Conservation (phyloP, 1,139 yeast genomes). For the Pichia kudriavzevii region DNA sequence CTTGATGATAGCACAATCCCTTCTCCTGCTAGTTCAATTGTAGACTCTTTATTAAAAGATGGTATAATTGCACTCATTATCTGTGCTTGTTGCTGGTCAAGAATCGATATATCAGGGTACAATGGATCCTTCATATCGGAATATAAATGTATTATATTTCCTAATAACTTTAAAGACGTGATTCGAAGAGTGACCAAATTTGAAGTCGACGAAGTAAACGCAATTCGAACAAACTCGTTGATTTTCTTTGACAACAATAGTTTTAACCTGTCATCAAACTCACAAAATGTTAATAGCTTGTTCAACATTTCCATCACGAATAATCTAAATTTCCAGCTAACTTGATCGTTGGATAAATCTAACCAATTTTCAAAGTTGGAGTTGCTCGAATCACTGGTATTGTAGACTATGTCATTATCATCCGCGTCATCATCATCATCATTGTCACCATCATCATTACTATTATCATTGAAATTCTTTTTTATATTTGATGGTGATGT, state of each 20-base stretch:
- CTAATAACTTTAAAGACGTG: constrained; percentile 61
- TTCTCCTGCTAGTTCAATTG: constrained; percentile 64
- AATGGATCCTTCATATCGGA: constrained; percentile 60
- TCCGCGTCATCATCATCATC: constrained; percentile 1
- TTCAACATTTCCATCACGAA: constrained; percentile 55
- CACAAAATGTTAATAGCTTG: constrained; percentile 40
- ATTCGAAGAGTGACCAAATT: constrained; percentile 54
- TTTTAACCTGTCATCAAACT: constrained; percentile 34
- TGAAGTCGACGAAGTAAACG: constrained; percentile 79
- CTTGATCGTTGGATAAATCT: constrained; percentile 46
- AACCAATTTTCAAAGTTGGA: constrained; percentile 21
- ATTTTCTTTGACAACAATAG: constrained; percentile 43
- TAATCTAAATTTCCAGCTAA: constrained; percentile 62
- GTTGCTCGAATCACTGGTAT: neutral
- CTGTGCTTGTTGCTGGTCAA: constrained; percentile 94
- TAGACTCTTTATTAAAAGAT: constrained; percentile 71
- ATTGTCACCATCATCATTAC: constrained; percentile 14
- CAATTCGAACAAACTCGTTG: constrained; percentile 70
- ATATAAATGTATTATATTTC: constrained; percentile 44
- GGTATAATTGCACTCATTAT: constrained; percentile 86
- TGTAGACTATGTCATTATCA: neutral
- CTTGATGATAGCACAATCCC: constrained; percentile 79
- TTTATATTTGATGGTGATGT: constrained; percentile 15
- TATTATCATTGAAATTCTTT: neutral
- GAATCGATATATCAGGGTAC: constrained; percentile 60